Evolutionary conservation across 108 stramenopile genomes (phyloP), one percentile per base, ranked within the genome.

Genomic region (Cyclotella atomus): DNA sequence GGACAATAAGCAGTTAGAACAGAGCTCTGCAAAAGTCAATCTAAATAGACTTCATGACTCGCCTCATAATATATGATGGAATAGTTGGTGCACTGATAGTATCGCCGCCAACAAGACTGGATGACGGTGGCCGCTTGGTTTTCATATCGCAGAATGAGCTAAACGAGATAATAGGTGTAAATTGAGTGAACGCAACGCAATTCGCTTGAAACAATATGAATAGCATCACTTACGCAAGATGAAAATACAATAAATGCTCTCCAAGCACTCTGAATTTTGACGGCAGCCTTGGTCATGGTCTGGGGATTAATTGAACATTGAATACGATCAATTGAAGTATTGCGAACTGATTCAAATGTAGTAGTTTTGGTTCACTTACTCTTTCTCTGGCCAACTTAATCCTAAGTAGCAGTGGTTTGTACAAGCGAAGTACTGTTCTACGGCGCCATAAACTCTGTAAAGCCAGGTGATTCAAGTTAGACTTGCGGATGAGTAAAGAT

Each of bases 21-120:
- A 52, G 23, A 1, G 52, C 1, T n/a, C n/a, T n/a, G n/a, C n/a
- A n/a, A n/a, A n/a, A n/a, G n/a, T n/a, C 38, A 41, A 7, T 41
- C 38, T 9, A 41, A 41, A 41, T 7, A 9, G 38, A 12, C 38
- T 41, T 41, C 38, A 41, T 6, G 16, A 60, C 70, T 59, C 43
- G 60, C 70, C 70, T 65, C 73, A 49, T 44, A 64, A 44, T 75
- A 75, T 9, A 90, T 69, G 35, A 94, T 87, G 17, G 88, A 74
- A 65, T 85, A 91, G 53, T 86, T 80, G 25, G 89, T 89, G 25
- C 60, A 87, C 35, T 73, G 68, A 87, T 83, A 83, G 65, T 90
- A 93, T 10, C 89, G 84, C 33, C 93, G 80, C 89, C 89, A 93
- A 43, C 56, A 61, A 23, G 78, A 53, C 56, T 93, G 92, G 53